phyloP scores from a whole-genome alignment of 306 rosid species.

The Vicia villosa region DNA sequence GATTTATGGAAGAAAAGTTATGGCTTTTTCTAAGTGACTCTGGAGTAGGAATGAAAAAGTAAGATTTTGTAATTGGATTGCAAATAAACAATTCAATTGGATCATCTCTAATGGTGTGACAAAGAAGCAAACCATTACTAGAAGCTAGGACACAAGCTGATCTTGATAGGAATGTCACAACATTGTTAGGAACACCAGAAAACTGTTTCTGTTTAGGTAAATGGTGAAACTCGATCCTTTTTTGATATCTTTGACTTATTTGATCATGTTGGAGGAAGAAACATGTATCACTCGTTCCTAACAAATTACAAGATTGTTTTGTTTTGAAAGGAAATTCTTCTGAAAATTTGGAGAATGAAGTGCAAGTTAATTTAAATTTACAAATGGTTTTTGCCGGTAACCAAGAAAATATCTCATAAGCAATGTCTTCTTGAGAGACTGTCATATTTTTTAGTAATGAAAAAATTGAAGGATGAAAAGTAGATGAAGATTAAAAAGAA shows the following conservation, averaged over 20 bases:
- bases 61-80: not conserved
- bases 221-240: not conserved
- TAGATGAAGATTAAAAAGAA: too few species aligned
- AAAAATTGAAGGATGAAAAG: too few species aligned
- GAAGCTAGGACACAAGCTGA: not conserved
- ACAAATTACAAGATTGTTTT: not conserved
- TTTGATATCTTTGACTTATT: not conserved
- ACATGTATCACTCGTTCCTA: not conserved
- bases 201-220: not conserved
- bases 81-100: not conserved
- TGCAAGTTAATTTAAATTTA: not conserved
- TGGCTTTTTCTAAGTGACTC: not conserved
- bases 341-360: not conserved
- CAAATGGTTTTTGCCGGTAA: not conserved
- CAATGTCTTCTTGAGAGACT: not conserved
- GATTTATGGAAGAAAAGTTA: not conserved
- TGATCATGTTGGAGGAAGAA: not conserved
- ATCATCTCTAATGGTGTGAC: not conserved
- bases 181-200: not conserved
- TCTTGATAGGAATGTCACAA: not conserved
- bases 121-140: conserved; percentile 13
- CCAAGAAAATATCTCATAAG: conserved; percentile 1
- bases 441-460: too few species aligned
- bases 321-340: not conserved
- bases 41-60: not conserved